Evolutionary conservation across 1,284 basidiomycete genomes (phyloP), one percentile per base, ranked within the genome.

Genomic region (Uromyces viciae-fabae): DNA sequence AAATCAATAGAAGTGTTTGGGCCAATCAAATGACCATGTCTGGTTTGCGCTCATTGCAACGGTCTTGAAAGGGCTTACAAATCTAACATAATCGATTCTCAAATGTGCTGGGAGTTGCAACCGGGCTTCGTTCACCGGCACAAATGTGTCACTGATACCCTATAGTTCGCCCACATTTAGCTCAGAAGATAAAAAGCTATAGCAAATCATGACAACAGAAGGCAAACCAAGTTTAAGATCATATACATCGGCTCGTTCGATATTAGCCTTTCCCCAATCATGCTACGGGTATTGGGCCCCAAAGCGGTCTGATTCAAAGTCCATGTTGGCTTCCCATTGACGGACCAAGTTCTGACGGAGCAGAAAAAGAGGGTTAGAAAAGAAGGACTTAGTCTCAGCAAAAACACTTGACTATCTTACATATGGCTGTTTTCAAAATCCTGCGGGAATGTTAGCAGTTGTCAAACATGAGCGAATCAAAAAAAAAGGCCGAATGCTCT

Each of bases 191-290:
- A 43, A 3, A 71, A 40, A 42, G 17, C 25, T 11, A 60, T 33
- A 68, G 14, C 3, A 9, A 58, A n/a, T 9, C 28, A 43, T 38
- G 31, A 42, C 56, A 15, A 19, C 22, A 28, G 33, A 56, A 33
- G 14, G 9, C 68, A 82, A 22, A 82, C 84, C 40, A 84, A 68
- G 72, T 84, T 84, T 56, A 83, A 22, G 54, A 84, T 83, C 79
- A 83, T 82, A 54, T 82, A 84, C 92, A 95, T 91, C n/a, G 94
- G 93, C 85, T 95, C 94, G 84, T 92, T 90, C 0, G 94, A 90
- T 49, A 98, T 88, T 4, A 91, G 90, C 56, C 95, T 88, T 54
- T 90, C 88, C 1, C 90, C 88, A 75, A 96, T 93, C 82, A 93
- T 88, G 15, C 91, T 91, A 0, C 83, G 82, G 0, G 86, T 64